Evolutionary conservation across 306 rosid genomes (phyloP).

Genomic region (Elaeagnus macrophylla): DNA sequence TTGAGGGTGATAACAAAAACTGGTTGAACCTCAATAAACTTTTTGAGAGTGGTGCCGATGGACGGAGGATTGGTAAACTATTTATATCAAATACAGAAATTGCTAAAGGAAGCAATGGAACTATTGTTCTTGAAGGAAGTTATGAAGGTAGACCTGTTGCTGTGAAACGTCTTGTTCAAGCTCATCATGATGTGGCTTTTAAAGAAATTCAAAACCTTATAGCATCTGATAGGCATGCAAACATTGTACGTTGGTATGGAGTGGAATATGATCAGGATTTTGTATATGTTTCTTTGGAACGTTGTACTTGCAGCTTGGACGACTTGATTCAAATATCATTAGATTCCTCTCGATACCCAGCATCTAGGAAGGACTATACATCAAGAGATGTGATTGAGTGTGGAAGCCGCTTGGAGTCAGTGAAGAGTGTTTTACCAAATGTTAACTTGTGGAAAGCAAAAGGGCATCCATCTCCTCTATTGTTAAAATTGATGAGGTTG

Average conservation of each 20-base stretch:
- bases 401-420: slow-evolving; percentile 24
- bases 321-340: slow-evolving; percentile 44
- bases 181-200: slow-evolving; percentile 59
- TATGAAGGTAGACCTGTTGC: slow-evolving; percentile 76
- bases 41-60: slow-evolving; percentile 31
- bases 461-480: slow-evolving; percentile 38
- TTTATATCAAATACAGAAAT: slow-evolving; percentile 53
- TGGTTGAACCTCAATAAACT: slow-evolving; percentile 19
- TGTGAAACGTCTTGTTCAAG: slow-evolving; percentile 73
- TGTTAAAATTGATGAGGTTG: slow-evolving; percentile 72
- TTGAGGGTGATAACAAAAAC: slow-evolving; percentile 20
- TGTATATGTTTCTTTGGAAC: slow-evolving; percentile 70
- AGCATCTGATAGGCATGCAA: slow-evolving; percentile 70
- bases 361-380: slow-evolving; percentile 20
- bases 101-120: slow-evolving; percentile 85
- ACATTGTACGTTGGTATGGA: slow-evolving; percentile 78
- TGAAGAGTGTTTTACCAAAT: slow-evolving; percentile 25
- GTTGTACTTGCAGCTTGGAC: slow-evolving; percentile 60
- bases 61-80: slow-evolving; percentile 62
- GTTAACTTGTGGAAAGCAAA: slow-evolving; percentile 45
- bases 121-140: slow-evolving; percentile 65
- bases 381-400: slow-evolving; percentile 16
- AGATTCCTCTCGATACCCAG: slow-evolving; percentile 16
- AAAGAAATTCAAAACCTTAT: slow-evolving; percentile 76
- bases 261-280: slow-evolving; percentile 77